Evolutionary conservation across 202 grass and related monocot species (phyloP).

Genomic region (Setaria viridis): DNA sequence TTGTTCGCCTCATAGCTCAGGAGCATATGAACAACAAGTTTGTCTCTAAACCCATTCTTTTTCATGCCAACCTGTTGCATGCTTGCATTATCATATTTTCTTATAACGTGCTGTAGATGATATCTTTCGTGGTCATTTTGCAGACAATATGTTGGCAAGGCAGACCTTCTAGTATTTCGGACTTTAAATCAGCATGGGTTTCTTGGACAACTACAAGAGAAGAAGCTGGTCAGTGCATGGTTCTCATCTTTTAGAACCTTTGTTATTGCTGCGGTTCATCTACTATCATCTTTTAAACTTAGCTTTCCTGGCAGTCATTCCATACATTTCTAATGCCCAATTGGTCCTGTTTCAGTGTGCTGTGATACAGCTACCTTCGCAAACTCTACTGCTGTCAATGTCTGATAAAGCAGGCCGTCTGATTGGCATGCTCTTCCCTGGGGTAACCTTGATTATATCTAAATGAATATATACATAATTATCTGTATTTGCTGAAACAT

Average conservation of each 20-base stretch:
- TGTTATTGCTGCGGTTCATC: conserved; percentile 28
- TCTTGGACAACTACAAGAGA: conserved; percentile 97
- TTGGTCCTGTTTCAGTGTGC: conserved; percentile 72
- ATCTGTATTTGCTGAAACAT: conserved; percentile 19
- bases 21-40: conserved; percentile 99
- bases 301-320: background rate
- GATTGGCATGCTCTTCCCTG: conserved; percentile 98
- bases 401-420: conserved; percentile 88
- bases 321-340: conserved; percentile 33
- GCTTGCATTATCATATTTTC: conserved; percentile 26
- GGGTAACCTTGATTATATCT: conserved; percentile 64
- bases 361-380: conserved; percentile 95
- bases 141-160: conserved; percentile 97
- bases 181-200: conserved; percentile 97
- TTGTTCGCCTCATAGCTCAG: conserved; percentile 94
- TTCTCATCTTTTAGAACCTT: conserved; percentile 22
- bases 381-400: conserved; percentile 90
- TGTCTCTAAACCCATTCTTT: conserved; percentile 39
- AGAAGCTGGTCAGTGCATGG: conserved; percentile 79
- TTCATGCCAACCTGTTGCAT: conserved; percentile 23
- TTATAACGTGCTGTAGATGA: conserved; percentile 40
- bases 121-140: conserved; percentile 41
- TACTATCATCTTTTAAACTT: conserved; percentile 20
- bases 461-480: conserved; percentile 14
- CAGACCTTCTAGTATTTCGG: conserved; percentile 90